phyloP scores from a whole-genome alignment of 371 early-diverging fungal genomes.

The Mucor velutinosus region DNA sequence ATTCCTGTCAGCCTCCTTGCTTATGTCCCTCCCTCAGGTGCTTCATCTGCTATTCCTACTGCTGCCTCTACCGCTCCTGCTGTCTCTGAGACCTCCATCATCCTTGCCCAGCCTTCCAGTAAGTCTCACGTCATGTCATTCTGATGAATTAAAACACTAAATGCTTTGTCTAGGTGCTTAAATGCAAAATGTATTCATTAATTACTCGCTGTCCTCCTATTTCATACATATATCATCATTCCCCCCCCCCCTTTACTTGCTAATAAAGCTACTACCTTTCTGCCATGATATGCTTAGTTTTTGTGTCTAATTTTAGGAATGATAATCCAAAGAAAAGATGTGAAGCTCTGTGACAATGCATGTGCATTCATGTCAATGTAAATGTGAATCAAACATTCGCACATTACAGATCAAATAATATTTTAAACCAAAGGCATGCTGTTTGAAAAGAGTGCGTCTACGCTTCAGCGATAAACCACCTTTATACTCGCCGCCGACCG shows the following conservation, averaged over 20 bases:
- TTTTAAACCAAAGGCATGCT: no score
- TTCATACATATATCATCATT: neutral
- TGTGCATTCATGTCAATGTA: no score
- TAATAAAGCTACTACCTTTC: neutral
- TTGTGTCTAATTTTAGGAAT: no score
- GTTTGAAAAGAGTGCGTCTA: no score
- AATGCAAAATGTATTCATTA: neutral
- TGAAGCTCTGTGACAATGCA: no score
- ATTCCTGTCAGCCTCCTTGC: slow-evolving; percentile 4
- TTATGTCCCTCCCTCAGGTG: neutral
- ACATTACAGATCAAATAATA: no score
- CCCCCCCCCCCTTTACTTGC: neutral
- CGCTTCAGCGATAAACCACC: no score
- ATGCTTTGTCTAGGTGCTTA: neutral
- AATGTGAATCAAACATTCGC: no score
- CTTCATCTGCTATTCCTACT: neutral
- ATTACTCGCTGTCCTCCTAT: neutral
- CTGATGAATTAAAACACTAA: neutral
- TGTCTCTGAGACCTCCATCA: neutral
- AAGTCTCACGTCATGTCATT: neutral
- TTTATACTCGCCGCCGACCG: no score
- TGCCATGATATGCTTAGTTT: no score
- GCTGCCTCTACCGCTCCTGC: neutral
- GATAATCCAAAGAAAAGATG: no score
- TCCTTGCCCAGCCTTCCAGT: neutral